Conservation (phyloP, 176 grass and related monocot species). For the Musa beccarii region DNA sequence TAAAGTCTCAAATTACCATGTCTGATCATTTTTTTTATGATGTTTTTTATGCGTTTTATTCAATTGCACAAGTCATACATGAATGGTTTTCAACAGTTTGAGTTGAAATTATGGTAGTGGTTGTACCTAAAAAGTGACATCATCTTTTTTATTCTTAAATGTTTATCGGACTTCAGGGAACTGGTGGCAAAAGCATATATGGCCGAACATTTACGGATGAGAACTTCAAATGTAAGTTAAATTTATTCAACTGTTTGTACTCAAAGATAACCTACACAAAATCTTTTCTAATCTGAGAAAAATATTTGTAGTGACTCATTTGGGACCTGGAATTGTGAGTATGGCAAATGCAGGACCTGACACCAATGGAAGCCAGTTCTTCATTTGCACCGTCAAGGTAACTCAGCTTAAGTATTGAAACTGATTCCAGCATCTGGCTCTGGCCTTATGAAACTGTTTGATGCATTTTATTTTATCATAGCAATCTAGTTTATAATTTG, state of each 20-base stretch:
- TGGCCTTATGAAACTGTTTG: too few species aligned
- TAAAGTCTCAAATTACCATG: neutral
- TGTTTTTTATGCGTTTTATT: neutral
- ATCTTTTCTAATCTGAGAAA: neutral
- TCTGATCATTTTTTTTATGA: neutral
- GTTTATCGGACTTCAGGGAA: slow-evolving; percentile 45
- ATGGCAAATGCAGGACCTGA: slow-evolving; percentile 96
- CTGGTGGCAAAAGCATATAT: slow-evolving; percentile 94
- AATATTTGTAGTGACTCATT: slow-evolving; percentile 54
- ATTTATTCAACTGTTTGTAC: neutral
- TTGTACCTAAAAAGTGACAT: neutral
- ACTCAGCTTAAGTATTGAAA: neutral
- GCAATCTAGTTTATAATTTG: too few species aligned
- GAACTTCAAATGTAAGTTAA: slow-evolving; percentile 71
- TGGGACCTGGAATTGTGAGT: slow-evolving; percentile 69
- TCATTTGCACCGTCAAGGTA: slow-evolving; percentile 95
- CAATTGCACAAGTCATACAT: neutral
- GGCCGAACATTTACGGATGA: slow-evolving; percentile 90
- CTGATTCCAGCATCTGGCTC: neutral
- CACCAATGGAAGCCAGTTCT: slow-evolving; percentile 96
- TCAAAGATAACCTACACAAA: neutral
- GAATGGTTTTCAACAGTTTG: neutral
- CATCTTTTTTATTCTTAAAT: slow-evolving; percentile 7
- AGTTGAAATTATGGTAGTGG: neutral
- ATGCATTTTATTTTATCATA: too few species aligned